Conservation (phyloP, 768 basidiomycete genomes). For the Macrolepiota dolichaula region DNA sequence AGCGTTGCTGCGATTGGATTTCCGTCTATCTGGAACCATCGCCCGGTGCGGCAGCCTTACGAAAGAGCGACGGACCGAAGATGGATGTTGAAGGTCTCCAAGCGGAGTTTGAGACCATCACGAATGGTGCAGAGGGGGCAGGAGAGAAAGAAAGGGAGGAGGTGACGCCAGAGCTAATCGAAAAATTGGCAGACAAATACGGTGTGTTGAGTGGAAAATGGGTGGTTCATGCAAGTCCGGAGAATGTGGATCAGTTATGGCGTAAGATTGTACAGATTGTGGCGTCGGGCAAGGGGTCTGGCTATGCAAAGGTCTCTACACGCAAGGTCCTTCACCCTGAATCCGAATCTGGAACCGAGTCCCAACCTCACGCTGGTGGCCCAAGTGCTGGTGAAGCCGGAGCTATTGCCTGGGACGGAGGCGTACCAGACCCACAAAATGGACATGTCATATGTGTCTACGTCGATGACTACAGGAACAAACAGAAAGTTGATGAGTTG, state of each 20-base stretch:
- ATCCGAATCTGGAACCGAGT: not conserved
- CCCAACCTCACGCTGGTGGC: not conserved
- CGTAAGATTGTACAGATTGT: constrained; percentile 27
- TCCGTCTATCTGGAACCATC: too few species aligned
- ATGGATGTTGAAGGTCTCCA: constrained; percentile 12
- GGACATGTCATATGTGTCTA: constrained; percentile 34
- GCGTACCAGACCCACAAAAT: constrained; percentile 16
- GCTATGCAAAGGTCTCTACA: constrained; percentile 33
- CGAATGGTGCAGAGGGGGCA: not conserved
- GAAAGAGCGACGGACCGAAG: not conserved
- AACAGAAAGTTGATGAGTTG: constrained; percentile 25
- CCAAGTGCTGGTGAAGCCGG: not conserved
- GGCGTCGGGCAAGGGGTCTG: constrained; percentile 24
- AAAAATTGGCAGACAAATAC: constrained; percentile 29
- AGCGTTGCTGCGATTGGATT: too few species aligned
- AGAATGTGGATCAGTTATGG: constrained; percentile 34
- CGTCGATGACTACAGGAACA: constrained; percentile 23
- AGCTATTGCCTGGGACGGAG: not conserved
- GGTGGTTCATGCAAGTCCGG: constrained; percentile 30
- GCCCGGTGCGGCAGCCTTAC: too few species aligned
- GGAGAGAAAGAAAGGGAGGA: not conserved
- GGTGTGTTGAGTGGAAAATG: constrained; percentile 32
- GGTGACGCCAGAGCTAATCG: constrained; percentile 28
- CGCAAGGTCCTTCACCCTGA: constrained; percentile 16
- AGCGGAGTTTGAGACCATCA: constrained; percentile 19